These are phyloP conservation scores for Arctium minus DNA, from an alignment of 129 eudicot genomes.

Conservation along the genomic window DNA sequence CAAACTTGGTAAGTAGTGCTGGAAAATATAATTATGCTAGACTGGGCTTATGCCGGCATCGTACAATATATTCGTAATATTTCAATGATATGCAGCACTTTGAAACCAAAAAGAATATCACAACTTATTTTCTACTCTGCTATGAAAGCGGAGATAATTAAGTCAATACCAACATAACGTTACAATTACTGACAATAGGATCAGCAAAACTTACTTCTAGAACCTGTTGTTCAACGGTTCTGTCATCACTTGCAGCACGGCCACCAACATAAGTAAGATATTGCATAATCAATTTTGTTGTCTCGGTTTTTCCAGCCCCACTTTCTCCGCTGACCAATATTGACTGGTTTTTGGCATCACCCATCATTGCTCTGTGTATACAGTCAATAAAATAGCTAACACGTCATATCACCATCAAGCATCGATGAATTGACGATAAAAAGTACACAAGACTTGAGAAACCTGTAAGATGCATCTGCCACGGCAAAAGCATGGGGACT, in stretches of 20 bases:
- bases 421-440: conserved; percentile 8
- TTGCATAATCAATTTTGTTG: conserved; percentile 93
- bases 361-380: conserved; percentile 83
- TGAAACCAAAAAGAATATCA: background rate
- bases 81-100: background rate
- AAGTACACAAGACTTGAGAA: conserved; percentile 7
- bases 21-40: background rate
- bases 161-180: background rate
- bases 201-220: conserved; percentile 61
- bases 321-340: conserved; percentile 99
- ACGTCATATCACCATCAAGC: conserved; percentile 11
- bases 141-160: background rate
- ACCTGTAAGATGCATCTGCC: conserved; percentile 99
- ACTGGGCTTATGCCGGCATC: too few relatives aligned
- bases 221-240: conserved; percentile 98
- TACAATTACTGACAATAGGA: background rate
- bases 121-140: background rate
- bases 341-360: conserved; percentile 79
- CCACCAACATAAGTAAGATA: conserved; percentile 99
- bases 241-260: conserved; percentile 86
- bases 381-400: conserved; percentile 16
- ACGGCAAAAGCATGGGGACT: conserved; percentile 99
- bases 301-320: conserved; percentile 99
- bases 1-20: background rate
- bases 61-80: background rate